Evolutionary conservation across 805 yeast genomes (phyloP).

Genomic region (Candida khao-thaluensis): DNA sequence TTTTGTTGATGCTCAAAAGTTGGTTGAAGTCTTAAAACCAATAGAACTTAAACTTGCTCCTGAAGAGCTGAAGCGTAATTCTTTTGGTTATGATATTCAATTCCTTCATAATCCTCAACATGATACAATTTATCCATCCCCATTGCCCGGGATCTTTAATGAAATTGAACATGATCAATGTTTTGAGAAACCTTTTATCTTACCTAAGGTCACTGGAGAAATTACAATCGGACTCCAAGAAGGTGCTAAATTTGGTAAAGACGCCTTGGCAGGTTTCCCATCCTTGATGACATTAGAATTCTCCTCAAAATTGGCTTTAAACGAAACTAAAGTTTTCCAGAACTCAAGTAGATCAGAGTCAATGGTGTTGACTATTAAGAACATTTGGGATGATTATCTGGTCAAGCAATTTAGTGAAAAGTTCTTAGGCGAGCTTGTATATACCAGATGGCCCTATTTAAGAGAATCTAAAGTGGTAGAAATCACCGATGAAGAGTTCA

Average conservation of each 20-base stretch:
- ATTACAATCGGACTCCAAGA: conserved; percentile 57
- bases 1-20: conserved; percentile 81
- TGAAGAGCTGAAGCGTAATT: conserved; percentile 73
- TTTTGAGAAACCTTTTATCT: conserved; percentile 53
- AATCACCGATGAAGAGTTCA: conserved; percentile 54
- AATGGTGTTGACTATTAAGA: conserved; percentile 61
- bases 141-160: conserved; percentile 71
- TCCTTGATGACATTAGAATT: conserved; percentile 70
- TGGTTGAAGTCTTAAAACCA: conserved; percentile 71
- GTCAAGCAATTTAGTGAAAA: conserved; percentile 65
- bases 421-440: conserved; percentile 61
- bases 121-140: conserved; percentile 64
- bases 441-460: conserved; percentile 87
- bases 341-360: conserved; percentile 83
- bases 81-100: conserved; percentile 65
- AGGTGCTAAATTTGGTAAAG: conserved; percentile 68
- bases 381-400: conserved; percentile 53
- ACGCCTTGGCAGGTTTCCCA: conserved; percentile 88
- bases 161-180: conserved; percentile 82
- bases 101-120: conserved; percentile 78
- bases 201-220: conserved; percentile 48
- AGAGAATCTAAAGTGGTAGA: conserved; percentile 72
- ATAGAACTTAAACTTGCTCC: conserved; percentile 58
- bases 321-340: conserved; percentile 76
- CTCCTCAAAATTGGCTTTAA: conserved; percentile 49